phyloP scores from a whole-genome alignment of 257 asterid genomes.

The Solanum ossicruentum region DNA sequence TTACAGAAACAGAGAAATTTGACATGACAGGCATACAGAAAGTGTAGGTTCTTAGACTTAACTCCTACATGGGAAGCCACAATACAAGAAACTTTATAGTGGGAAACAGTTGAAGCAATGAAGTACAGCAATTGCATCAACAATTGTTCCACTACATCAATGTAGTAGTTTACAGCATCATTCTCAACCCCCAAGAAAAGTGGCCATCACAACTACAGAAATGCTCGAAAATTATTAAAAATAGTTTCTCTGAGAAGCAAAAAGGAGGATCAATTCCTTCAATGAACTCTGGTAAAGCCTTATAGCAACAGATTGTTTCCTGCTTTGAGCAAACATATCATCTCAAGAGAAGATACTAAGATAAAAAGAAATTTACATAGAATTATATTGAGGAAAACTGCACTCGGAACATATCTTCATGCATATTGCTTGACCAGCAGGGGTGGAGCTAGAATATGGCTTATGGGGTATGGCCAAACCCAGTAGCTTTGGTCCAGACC shows the following conservation, averaged over 20 bases:
- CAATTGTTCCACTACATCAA: background rate
- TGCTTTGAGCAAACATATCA: background rate
- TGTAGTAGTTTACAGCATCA: background rate
- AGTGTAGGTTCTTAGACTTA: background rate
- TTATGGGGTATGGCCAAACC: background rate
- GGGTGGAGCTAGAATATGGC: background rate
- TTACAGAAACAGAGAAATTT: background rate
- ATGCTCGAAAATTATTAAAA: background rate
- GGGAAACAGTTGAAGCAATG: background rate
- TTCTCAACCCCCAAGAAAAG: background rate
- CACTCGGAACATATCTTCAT: background rate
- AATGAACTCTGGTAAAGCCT: background rate
- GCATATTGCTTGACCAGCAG: background rate
- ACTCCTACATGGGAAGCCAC: background rate
- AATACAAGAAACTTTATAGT: background rate
- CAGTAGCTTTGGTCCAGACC: background rate
- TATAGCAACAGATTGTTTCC: background rate
- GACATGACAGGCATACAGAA: background rate
- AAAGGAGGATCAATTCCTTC: background rate
- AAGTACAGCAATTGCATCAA: background rate
- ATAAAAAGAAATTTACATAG: background rate
- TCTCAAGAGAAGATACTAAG: background rate
- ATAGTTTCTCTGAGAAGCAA: background rate
- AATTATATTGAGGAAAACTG: background rate
- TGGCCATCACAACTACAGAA: background rate